These are phyloP conservation scores for Rhodotorula sp. DNA, from an alignment of 1,284 basidiomycete genomes.

Conservation along the genomic window DNA sequence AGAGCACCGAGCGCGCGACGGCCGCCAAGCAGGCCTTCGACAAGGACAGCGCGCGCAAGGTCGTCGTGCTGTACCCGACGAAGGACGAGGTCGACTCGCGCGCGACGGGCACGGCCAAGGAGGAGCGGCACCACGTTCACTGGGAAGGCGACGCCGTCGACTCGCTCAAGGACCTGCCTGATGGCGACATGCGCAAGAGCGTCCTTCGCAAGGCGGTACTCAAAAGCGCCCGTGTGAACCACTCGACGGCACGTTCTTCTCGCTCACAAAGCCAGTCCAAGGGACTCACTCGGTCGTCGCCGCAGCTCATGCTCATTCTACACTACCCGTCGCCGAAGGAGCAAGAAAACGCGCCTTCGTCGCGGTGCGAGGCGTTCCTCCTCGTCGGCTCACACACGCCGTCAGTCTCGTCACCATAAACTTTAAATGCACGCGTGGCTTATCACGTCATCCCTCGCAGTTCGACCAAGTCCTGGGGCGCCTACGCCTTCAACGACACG, in stretches of 20 bases:
- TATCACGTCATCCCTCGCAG: not conserved
- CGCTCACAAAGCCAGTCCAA: too few relatives aligned
- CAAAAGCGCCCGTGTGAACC: slow-evolving; percentile 1
- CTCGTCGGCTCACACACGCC: slow-evolving; percentile 13
- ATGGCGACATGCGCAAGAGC: not conserved
- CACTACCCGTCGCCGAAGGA: not conserved
- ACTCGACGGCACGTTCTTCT: not conserved
- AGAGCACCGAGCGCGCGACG: not conserved
- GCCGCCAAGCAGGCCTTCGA: not conserved
- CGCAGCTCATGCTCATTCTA: slow-evolving; percentile 9
- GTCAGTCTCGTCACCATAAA: too few relatives aligned
- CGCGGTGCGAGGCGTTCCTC: slow-evolving; percentile 13
- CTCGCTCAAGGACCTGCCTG: not conserved
- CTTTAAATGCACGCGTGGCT: too few relatives aligned
- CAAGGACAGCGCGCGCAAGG: too few relatives aligned
- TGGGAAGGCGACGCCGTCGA: not conserved
- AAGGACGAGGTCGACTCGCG: not conserved
- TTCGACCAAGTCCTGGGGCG: slow-evolving; percentile 5
- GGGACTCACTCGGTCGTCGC: not conserved
- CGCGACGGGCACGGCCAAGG: slow-evolving; percentile 1
- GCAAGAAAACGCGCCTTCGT: not conserved
- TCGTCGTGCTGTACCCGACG: not conserved
- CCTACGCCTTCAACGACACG: not conserved
- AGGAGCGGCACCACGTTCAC: not conserved
- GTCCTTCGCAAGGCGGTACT: not conserved